Conservation (phyloP, 2,329 filamentous ascomycete species). For the Thielaviopsis cerberus region DNA sequence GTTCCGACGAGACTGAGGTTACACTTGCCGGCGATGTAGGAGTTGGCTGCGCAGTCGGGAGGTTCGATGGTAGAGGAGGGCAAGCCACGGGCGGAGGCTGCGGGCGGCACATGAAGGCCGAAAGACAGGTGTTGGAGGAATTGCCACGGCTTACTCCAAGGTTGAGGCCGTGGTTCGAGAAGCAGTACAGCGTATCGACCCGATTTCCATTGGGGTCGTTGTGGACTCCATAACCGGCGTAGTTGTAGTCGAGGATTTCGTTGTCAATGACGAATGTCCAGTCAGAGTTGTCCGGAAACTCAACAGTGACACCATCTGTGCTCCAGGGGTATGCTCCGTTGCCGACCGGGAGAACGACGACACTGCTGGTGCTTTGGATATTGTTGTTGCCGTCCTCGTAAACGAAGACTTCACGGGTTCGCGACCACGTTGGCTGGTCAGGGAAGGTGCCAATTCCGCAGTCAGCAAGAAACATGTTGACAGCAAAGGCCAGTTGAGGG, state of each 20-base stretch:
- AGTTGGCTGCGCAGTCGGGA: background rate
- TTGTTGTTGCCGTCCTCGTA: constrained; percentile 1
- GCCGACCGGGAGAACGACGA: background rate
- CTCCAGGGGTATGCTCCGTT: constrained; percentile 5
- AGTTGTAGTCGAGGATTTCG: constrained; percentile 2
- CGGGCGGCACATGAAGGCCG: constrained; percentile 3
- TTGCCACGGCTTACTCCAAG: background rate
- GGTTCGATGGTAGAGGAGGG: background rate
- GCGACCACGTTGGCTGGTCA: constrained; percentile 1
- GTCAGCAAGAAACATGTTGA: constrained; percentile 3
- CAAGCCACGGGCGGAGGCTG: constrained; percentile 2
- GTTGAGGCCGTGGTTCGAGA: background rate
- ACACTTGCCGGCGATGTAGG: background rate
- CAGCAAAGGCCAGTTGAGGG: background rate
- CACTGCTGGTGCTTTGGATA: background rate
- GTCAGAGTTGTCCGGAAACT: constrained; percentile 1
- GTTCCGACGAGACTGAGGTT: background rate
- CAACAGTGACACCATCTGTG: constrained; percentile 1
- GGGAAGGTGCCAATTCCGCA: constrained; percentile 2
- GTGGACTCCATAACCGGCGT: constrained; percentile 7
- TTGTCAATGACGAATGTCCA: constrained; percentile 6
- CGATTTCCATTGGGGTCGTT: background rate
- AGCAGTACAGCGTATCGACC: constrained; percentile 6
- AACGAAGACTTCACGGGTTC: background rate
- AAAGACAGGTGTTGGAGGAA: background rate